phyloP scores from a whole-genome alignment of 345 rosid genomes.

The Sisymbrium irio region DNA sequence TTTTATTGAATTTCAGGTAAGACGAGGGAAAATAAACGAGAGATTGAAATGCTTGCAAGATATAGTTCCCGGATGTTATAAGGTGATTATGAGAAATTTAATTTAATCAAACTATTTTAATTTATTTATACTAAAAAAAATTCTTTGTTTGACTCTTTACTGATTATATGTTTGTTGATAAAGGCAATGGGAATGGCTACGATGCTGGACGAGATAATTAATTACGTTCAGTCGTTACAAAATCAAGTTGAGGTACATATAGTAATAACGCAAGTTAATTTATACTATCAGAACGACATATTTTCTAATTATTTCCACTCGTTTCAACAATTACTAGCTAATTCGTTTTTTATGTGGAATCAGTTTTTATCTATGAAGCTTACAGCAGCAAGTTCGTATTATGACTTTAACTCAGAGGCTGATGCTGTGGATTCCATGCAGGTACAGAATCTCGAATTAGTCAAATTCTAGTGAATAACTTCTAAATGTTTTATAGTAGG shows the following conservation, averaged over 20 bases:
- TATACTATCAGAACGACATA: neutral
- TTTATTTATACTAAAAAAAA: neutral
- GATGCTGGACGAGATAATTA: constrained; percentile 81
- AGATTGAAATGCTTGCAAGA: constrained; percentile 67
- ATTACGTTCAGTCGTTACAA: constrained; percentile 75
- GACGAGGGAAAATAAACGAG: constrained; percentile 82
- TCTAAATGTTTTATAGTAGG: neutral
- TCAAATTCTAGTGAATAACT: neutral
- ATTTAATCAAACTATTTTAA: neutral
- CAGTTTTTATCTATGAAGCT: constrained; percentile 95
- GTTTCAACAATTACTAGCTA: neutral
- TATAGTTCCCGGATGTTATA: constrained; percentile 86
- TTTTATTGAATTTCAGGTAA: constrained; percentile 40
- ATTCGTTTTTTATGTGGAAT: neutral
- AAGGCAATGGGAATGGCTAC: constrained; percentile 91
- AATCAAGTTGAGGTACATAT: constrained; percentile 70
- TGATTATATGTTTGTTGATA: constrained; percentile 7
- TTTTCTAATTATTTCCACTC: neutral
- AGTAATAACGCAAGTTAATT: neutral
- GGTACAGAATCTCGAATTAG: constrained; percentile 3
- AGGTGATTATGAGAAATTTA: constrained; percentile 36
- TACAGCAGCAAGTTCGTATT: constrained; percentile 67
- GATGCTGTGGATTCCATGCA: constrained; percentile 62
- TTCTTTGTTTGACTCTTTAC: neutral
- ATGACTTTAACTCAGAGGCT: constrained; percentile 68